Evolutionary conservation across 2,329 filamentous ascomycete genomes (phyloP), one percentile per base, ranked within the genome.

Genomic region (Fusarium fujikuroi): DNA sequence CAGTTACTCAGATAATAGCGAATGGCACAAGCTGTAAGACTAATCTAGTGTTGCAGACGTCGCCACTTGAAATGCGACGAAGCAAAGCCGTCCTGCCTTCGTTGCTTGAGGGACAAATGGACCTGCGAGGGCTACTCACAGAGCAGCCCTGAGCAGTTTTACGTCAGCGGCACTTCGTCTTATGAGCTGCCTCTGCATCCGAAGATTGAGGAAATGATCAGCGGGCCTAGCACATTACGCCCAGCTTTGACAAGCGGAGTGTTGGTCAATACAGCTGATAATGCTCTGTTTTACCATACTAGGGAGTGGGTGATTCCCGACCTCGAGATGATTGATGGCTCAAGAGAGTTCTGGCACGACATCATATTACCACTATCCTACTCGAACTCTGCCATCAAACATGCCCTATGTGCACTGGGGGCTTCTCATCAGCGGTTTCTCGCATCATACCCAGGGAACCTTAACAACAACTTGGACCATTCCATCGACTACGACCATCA

Each of bases 21-120:
- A n/a, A 28, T 30, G n/a, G 15, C 15, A 23, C 14, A 4, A 30
- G 18, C n/a, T 44, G 36, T 18, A 19, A 18, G 39, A 28, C 60
- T 57, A 32, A 69, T 36, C 32, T 23, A n/a, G 11, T 62, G n/a
- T 32, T 30, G 10, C 37, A 74, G 71, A 68, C 72, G 66, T 19
- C 71, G 70, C 5, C 71, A 73, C 61, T 34, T 74, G 21, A 74
- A 74, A 50, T 74, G 71, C 9, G 71, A 74, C 37, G 71, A 73
- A 46, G 59, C 32, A 19, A 69, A 53, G 25, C 71, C 70, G 3
- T 40, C 43, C 12, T 74, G 70, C 7, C 50, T 52, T 19, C 50
- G 70, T 25, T 74, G 70, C 19, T 21, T 42, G 23, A 64, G 39
- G 18, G 66, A 73, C 23, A 47, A 59, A 28, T 65, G 65, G 25